phyloP scores from a whole-genome alignment of 139 green algal genomes.

The Chlorella sp. region DNA sequence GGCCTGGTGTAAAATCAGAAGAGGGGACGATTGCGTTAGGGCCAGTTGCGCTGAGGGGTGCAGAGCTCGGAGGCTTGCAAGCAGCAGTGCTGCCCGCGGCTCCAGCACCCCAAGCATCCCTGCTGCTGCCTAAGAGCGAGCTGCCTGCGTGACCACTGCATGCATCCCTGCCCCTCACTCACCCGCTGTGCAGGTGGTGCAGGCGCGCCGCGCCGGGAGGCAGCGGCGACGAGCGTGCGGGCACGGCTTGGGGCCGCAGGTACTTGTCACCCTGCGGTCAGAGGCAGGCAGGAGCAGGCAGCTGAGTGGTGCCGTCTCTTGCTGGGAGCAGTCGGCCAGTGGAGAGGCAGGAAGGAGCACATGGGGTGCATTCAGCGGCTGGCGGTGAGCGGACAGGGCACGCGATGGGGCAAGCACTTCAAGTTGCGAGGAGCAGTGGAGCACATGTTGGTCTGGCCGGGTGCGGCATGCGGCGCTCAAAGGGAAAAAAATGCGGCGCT shows the following conservation, averaged over 20 bases:
- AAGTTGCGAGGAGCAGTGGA: too few species aligned
- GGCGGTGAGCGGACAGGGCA: not conserved
- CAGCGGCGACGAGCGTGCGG: not conserved
- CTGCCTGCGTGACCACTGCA: too few species aligned
- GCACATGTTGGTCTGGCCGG: too few species aligned
- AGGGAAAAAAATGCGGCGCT: too few species aligned
- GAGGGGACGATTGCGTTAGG: not conserved
- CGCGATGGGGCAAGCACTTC: too few species aligned
- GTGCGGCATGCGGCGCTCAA: not conserved
- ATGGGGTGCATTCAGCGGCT: not conserved
- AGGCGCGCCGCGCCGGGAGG: not conserved
- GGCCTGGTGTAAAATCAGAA: not conserved
- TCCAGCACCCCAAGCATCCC: not conserved
- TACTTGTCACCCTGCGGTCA: constrained; percentile 18
- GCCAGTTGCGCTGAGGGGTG: not conserved
- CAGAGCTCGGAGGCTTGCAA: not conserved
- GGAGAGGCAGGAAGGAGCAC: not conserved
- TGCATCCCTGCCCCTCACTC: too few species aligned
- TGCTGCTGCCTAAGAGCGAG: too few species aligned
- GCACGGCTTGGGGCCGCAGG: not conserved
- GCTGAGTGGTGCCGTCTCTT: not conserved
- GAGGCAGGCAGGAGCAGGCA: not conserved
- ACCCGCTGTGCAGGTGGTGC: not conserved
- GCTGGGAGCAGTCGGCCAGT: not conserved
- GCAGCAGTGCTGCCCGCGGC: not conserved